Evolutionary conservation across 371 early-diverging fungal species (phyloP).

Genomic region (Encephalitozoon romaleae): DNA sequence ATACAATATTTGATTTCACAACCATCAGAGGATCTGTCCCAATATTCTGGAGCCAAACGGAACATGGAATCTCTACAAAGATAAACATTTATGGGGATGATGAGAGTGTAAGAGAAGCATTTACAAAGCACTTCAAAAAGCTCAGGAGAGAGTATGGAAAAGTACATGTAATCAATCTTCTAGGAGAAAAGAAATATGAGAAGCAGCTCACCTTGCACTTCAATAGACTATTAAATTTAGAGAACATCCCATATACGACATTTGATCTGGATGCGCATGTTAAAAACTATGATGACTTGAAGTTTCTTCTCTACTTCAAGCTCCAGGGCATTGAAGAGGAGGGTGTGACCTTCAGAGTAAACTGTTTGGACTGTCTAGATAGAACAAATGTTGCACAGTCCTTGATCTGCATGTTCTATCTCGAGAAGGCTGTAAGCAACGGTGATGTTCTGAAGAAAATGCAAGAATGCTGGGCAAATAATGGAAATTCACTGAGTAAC

Average conservation of each 20-base stretch:
- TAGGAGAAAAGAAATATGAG: constrained; percentile 64
- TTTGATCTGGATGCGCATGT: constrained; percentile 47
- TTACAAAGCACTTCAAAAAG: constrained; percentile 70
- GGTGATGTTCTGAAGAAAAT: constrained; percentile 16
- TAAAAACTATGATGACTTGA: constrained; percentile 35
- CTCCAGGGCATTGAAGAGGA: constrained; percentile 4
- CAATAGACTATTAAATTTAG: constrained; percentile 7
- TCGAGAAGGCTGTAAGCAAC: neutral
- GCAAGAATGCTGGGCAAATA: constrained; percentile 42
- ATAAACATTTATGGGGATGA: constrained; percentile 62
- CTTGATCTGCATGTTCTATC: constrained; percentile 44
- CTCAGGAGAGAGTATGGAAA: constrained; percentile 67
- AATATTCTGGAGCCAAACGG: constrained; percentile 48
- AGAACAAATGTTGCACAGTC: constrained; percentile 54
- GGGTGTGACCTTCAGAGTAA: constrained; percentile 39
- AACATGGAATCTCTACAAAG: constrained; percentile 27
- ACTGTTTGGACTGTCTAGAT: constrained; percentile 56
- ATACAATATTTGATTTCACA: constrained; percentile 18
- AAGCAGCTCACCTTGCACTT: constrained; percentile 29
- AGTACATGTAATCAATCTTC: constrained; percentile 71
- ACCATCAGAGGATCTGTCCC: constrained; percentile 51
- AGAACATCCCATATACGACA: constrained; percentile 29
- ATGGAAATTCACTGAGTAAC: constrained; percentile 47
- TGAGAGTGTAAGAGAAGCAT: constrained; percentile 68
- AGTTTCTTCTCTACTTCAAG: constrained; percentile 25